These are phyloP conservation scores for Casaregolazyma suthepensis DNA, from an alignment of 1,139 yeast species.

Conservation along the genomic window DNA sequence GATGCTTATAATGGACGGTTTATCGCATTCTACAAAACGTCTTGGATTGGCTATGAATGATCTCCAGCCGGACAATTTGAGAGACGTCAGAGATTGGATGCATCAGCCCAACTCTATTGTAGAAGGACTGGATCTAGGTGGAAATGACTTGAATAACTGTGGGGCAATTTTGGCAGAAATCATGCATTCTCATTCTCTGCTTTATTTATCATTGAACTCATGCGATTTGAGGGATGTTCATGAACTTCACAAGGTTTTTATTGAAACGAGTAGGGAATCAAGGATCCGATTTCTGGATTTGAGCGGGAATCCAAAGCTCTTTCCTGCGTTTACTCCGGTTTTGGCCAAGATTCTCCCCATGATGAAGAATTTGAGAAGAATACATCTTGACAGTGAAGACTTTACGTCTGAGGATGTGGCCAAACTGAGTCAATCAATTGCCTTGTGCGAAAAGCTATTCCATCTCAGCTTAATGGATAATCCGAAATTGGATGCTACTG, in stretches of 20 bases:
- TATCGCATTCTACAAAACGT: constrained; percentile 51
- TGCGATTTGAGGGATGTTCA: constrained; percentile 52
- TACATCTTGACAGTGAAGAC: constrained; percentile 73
- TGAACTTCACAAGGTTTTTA: constrained; percentile 48
- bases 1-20: constrained; percentile 51
- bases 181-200: constrained; percentile 28
- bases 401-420: constrained; percentile 58
- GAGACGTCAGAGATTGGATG: constrained; percentile 35
- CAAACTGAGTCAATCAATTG: constrained; percentile 63
- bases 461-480: constrained; percentile 75
- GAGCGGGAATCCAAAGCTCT: constrained; percentile 63
- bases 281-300: constrained; percentile 68
- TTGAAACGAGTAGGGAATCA: constrained; percentile 45
- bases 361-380: constrained; percentile 57
- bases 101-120: constrained; percentile 50
- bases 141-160: constrained; percentile 59
- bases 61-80: constrained; percentile 50
- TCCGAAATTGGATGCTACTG: constrained; percentile 47
- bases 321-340: constrained; percentile 63
- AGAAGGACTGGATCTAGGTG: constrained; percentile 80
- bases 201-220: constrained; percentile 65
- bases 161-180: constrained; percentile 25
- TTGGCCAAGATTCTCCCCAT: constrained; percentile 59
- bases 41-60: constrained; percentile 75
- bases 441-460: constrained; percentile 59